Base-by-base conservation (phyloP, 2,329 filamentous ascomycete species). In the Scleromitrula shiraiana region DNA sequence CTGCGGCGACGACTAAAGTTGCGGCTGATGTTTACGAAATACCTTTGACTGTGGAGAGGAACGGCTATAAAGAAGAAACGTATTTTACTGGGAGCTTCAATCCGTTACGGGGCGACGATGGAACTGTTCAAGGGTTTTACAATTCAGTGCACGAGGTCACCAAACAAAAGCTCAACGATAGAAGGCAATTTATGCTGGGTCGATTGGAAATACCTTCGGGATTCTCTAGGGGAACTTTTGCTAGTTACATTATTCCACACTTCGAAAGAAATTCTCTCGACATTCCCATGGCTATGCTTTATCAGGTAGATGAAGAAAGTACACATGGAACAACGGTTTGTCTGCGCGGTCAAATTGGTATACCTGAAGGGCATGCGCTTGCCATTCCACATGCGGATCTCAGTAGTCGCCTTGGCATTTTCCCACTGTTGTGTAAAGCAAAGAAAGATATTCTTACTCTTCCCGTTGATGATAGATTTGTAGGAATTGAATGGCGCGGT, bases 1-100 rank as follows among this genome's bases (percentile, higher is more conserved):
- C 24, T 14, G 56, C 57, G n/a, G 57, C 55, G 29, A 23, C 35
- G 8, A 46, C 47, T 8, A 56, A 56, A n/a, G 7, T 51, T n/a
- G 55, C 59, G 17, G 51, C 38, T 0, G 50, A 53, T 22, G 42
- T 61, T 1, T 39, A 52, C 19, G 58, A 62, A 41, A 53, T 58
- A 36, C 41, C 56, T 40, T 50, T 62, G 37, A 53, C 55, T 23
- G 51, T 59, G 2, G 55, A 59, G 23, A 52, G 60, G 6, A 51
- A 48, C 23, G 54, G 52, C 1, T 58, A 56, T n/a, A 19, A 53
- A 2, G 56, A 61, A 23, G 59, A 62, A 35, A 50, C 55, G 8
- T 59, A 58, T 33, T 62, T 62, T 36, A 57, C 55, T 9, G 59
- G 57, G 7, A 61, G 53, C 20, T 57, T 62, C 24, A 57, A 49